Conservation (phyloP, 768 basidiomycete genomes). For the Psilocybe cubensis region DNA sequence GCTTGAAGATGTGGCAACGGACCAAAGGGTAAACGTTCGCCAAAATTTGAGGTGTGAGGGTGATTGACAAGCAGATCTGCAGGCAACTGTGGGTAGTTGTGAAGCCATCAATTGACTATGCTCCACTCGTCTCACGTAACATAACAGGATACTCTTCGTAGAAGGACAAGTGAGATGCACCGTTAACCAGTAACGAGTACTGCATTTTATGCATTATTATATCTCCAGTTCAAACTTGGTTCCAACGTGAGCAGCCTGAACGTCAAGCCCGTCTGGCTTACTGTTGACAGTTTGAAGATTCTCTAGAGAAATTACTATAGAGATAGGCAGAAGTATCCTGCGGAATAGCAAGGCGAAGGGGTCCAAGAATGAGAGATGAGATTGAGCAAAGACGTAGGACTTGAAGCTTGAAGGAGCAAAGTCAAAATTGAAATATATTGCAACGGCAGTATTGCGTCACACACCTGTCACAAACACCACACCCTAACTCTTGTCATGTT, state of each 20-base stretch:
- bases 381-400: no score
- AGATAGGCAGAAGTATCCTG: no score
- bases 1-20: not conserved
- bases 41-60: not conserved
- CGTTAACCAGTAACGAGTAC: no score
- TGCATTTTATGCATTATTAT: no score
- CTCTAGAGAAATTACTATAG: no score
- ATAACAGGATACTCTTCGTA: not conserved
- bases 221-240: no score
- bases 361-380: no score
- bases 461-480: not conserved
- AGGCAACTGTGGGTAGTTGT: not conserved
- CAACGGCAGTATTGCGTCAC: not conserved
- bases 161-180: conserved; percentile 7
- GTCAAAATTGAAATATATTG: not conserved
- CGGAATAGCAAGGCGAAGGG: no score
- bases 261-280: no score
- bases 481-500: not conserved
- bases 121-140: not conserved
- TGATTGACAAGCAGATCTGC: not conserved
- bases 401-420: not conserved
- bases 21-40: not conserved
- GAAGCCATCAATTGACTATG: not conserved
- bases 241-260: no score
- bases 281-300: no score